phyloP scores from a whole-genome alignment of 106 monocot species.

The Ottelia alismoides region DNA sequence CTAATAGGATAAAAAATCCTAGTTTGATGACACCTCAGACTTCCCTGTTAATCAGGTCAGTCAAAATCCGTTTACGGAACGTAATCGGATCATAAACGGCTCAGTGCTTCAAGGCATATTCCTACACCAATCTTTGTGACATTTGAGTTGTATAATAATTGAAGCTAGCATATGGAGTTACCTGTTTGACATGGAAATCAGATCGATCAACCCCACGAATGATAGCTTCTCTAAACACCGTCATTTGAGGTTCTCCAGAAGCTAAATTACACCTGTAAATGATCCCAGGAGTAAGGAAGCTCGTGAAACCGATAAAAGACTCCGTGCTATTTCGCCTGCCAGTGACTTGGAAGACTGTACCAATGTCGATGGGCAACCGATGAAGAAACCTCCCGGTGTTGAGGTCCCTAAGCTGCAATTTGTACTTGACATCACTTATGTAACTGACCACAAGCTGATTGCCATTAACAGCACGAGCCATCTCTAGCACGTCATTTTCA shows the following conservation, averaged over 20 bases:
- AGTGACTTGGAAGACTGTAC: constrained; percentile 54
- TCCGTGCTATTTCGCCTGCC: constrained; percentile 54
- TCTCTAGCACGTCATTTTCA: constrained; percentile 65
- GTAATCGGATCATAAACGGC: too few species aligned
- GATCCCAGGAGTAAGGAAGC: constrained; percentile 81
- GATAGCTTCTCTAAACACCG: constrained; percentile 67
- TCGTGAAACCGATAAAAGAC: constrained; percentile 77
- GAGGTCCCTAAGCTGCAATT: constrained; percentile 68
- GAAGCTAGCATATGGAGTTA: constrained; percentile 5
- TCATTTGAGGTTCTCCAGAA: constrained; percentile 51
- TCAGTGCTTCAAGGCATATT: not conserved
- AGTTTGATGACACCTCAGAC: not conserved
- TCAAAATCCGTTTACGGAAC: too few species aligned
- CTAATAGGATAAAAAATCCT: too few species aligned
- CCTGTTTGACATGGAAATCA: constrained; percentile 77
- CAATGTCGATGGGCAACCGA: constrained; percentile 71
- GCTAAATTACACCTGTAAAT: constrained; percentile 72
- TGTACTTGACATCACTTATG: constrained; percentile 74
- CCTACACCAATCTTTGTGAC: not conserved
- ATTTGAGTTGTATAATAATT: not conserved
- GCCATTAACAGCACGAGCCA: constrained; percentile 57
- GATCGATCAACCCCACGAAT: constrained; percentile 69
- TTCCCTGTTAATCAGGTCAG: not conserved
- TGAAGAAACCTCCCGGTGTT: constrained; percentile 60
- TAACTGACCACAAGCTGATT: constrained; percentile 67